Conservation (phyloP, 768 basidiomycete species). For the Rhodotorula diobovata region DNA sequence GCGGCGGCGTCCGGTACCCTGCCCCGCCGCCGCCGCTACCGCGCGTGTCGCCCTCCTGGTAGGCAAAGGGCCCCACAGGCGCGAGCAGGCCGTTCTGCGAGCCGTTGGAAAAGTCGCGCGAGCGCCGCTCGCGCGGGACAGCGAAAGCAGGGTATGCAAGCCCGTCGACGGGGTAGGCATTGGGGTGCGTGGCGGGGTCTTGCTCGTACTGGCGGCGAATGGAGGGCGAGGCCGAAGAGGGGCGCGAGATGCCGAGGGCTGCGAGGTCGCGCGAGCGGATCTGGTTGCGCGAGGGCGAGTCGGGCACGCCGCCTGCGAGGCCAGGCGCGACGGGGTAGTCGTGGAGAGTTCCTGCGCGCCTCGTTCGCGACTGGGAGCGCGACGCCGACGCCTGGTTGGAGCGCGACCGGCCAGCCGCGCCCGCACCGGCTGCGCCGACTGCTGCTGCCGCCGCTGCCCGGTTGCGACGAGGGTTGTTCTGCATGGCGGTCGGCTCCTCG, state of each 20-base stretch:
- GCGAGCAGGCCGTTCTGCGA: not conserved
- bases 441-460: not conserved
- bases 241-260: slow-evolving; percentile 4
- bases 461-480: too few species aligned
- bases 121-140: not conserved
- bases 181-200: not conserved
- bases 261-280: slow-evolving; percentile 7
- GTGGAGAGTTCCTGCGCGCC: not conserved
- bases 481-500: not conserved
- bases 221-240: not conserved
- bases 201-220: not conserved
- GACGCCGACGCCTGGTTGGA: not conserved
- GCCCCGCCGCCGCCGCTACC: too few species aligned
- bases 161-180: not conserved
- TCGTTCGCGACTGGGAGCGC: not conserved
- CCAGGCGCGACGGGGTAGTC: not conserved
- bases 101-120: not conserved
- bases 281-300: not conserved
- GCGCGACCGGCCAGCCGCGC: not conserved
- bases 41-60: not conserved
- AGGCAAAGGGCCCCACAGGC: not conserved
- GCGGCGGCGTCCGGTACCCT: not conserved
- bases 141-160: not conserved
- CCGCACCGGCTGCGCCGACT: not conserved
- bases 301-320: too few species aligned